Evolutionary conservation across 495 filamentous ascomycete genomes (phyloP), one percentile per base, ranked within the genome.

Genomic region (Penicillium steckii): DNA sequence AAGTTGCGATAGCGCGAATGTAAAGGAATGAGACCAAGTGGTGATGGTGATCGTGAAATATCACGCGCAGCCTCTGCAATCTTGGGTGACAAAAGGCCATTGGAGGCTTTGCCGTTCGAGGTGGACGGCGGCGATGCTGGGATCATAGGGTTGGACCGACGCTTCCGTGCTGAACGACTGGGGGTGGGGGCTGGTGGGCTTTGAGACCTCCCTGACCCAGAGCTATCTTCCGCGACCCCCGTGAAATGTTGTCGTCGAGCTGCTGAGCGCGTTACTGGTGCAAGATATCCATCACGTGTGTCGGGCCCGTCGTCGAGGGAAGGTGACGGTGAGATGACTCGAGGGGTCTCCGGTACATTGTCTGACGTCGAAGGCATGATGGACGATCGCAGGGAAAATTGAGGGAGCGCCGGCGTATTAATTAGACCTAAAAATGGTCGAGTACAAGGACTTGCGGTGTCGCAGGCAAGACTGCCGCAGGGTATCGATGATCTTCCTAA

Each of bases 21-120:
- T 59, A 97, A 91, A 19, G 94, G 94, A 53, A 99, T 99, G 5
- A 99, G 80, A 17, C 95, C 94, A 12, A 98, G 79, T 4, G 94
- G 94, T 50, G 86, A 91, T 2, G 94, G 94, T 48, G 88, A 92
- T 53, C 94, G 81, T 48, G 90, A 95, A 59, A 96, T 73, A 60
- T 89, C 85, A 29, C 87, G 81, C 85, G 61, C 50, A 61, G 76
- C 82, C 66, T 86, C 84, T 8, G 77, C 73, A 10, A 75, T 64
- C 5, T 78, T 77, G 22, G 87, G 86, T 9, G 85, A 85, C n/a
- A 95, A 77, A 57, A 90, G 82, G 24, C 86, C 88, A 62, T 92
- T 88, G 9, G 70, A 65, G 3, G 63, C 44, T 30, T 68, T 66
- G 17, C 73, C 77, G 56, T 79, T 74, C n/a, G n/a, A n/a, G 53